These are phyloP conservation scores for Larix sibirica DNA, from an alignment of 83 land plant genomes.

Conservation along the genomic window DNA sequence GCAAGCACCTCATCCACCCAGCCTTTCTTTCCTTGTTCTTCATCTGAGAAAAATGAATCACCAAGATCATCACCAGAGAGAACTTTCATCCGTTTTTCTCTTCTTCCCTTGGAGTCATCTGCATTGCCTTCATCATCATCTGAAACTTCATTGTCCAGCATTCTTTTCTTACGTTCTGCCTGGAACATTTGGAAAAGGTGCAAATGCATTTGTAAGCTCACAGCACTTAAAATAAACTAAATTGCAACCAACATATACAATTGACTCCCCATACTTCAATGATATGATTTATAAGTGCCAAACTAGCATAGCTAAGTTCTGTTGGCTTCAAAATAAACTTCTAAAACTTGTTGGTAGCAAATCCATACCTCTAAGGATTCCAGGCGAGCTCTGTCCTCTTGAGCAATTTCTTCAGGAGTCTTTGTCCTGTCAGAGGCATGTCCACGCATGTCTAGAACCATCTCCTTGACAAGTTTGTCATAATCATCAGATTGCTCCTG, in stretches of 20 bases:
- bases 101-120: slow-evolving; percentile 14
- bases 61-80: slow-evolving; percentile 96
- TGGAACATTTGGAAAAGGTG: slow-evolving; percentile 27
- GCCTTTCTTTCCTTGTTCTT: slow-evolving; percentile 44
- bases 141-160: slow-evolving; percentile 63
- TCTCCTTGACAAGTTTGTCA: slow-evolving; percentile 77
- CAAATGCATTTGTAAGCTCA: not conserved
- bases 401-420: slow-evolving; percentile 86
- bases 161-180: slow-evolving; percentile 86
- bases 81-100: slow-evolving; percentile 25
- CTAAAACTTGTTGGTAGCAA: not conserved
- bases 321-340: slow-evolving; percentile 8
- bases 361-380: slow-evolving; percentile 77
- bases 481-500: slow-evolving; percentile 85
- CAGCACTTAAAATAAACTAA: not conserved
- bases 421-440: slow-evolving; percentile 88
- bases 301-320: not conserved
- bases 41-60: slow-evolving; percentile 72
- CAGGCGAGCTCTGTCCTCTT: slow-evolving; percentile 82
- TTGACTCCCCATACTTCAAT: not conserved
- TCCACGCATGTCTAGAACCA: slow-evolving; percentile 77
- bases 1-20: slow-evolving; percentile 87
- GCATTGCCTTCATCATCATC: slow-evolving; percentile 31
- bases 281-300: not conserved
- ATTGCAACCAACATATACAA: not conserved